phyloP scores from a whole-genome alignment of 345 rosid species.

The Populus tremula region DNA sequence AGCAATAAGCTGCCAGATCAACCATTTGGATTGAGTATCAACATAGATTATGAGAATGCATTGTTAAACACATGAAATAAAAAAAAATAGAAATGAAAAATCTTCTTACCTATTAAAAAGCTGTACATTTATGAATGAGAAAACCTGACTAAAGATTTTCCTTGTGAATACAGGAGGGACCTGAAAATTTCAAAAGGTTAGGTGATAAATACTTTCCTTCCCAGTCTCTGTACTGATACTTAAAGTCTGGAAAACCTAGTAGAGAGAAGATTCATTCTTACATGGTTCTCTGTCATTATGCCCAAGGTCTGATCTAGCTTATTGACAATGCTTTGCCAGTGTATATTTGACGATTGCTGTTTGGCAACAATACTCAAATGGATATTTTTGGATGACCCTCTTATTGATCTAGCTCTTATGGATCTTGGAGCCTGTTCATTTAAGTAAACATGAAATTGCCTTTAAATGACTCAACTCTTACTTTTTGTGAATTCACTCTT shows the following conservation, averaged over 20 bases:
- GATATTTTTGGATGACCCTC: slow-evolving; percentile 43
- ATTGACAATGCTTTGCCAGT: slow-evolving; percentile 59
- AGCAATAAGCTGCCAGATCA: slow-evolving; percentile 53
- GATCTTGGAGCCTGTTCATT: slow-evolving; percentile 54
- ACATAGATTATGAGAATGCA: slow-evolving; percentile 4
- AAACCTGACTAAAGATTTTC: slow-evolving; percentile 50
- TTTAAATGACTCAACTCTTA: background rate
- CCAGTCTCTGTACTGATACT: slow-evolving; percentile 4
- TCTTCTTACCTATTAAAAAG: slow-evolving; percentile 58
- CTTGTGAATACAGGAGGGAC: slow-evolving; percentile 52
- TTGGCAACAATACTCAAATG: slow-evolving; percentile 41
- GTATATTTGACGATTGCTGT: slow-evolving; percentile 55
- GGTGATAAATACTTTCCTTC: slow-evolving; percentile 8
- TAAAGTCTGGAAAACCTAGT: background rate
- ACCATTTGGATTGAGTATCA: background rate
- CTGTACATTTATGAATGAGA: slow-evolving; percentile 67
- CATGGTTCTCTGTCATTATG: slow-evolving; percentile 46
- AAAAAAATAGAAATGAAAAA: background rate
- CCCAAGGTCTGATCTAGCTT: slow-evolving; percentile 47
- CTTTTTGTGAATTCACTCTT: background rate
- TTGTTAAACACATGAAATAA: background rate
- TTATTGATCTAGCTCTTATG: slow-evolving; percentile 37
- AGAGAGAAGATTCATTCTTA: slow-evolving; percentile 28
- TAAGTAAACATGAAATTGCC: slow-evolving; percentile 7
- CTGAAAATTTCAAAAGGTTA: slow-evolving; percentile 33